Percentiles rank a stretch among this genome's conserved stretches.
phyloP scores from a whole-genome alignment of 225 moss, liverwort and hornwort species.

The Neckera pumila region DNA sequence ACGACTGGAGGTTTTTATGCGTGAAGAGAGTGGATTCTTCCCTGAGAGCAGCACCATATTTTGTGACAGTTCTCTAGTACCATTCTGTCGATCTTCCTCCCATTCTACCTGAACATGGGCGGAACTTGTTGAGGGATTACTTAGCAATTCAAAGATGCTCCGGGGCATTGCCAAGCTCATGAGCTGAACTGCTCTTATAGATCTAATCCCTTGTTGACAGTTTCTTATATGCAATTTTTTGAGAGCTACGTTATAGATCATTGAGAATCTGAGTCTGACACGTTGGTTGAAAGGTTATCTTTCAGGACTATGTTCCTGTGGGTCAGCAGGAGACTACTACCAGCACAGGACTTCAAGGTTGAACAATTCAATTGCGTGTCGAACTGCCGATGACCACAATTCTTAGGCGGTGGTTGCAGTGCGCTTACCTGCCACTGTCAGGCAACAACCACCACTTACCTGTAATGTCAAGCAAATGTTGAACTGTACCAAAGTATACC shows the following conservation, averaged over 20 bases:
- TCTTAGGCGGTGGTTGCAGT: background rate
- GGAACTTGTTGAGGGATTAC: background rate
- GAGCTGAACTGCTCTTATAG: background rate
- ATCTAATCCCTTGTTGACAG: background rate
- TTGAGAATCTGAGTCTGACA: background rate
- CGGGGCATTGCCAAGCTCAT: background rate
- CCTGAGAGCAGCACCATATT: background rate
- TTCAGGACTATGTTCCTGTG: background rate
- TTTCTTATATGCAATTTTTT: background rate
- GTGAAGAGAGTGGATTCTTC: background rate
- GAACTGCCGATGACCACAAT: background rate
- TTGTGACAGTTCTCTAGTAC: background rate
- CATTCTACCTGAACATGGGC: background rate
- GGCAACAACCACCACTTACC: background rate
- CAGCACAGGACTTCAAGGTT: background rate
- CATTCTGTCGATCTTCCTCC: background rate
- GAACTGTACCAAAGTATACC: background rate
- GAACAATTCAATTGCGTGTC: constrained; percentile 1
- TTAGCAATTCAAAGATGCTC: background rate
- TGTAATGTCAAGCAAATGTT: background rate
- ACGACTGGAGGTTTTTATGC: too few species aligned
- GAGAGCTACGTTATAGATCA: background rate
- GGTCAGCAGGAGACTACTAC: background rate
- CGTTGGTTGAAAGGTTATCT: background rate
- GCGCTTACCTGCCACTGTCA: background rate